These are phyloP conservation scores for Citrus glauca DNA, from an alignment of 345 rosid species.

Conservation along the genomic window DNA sequence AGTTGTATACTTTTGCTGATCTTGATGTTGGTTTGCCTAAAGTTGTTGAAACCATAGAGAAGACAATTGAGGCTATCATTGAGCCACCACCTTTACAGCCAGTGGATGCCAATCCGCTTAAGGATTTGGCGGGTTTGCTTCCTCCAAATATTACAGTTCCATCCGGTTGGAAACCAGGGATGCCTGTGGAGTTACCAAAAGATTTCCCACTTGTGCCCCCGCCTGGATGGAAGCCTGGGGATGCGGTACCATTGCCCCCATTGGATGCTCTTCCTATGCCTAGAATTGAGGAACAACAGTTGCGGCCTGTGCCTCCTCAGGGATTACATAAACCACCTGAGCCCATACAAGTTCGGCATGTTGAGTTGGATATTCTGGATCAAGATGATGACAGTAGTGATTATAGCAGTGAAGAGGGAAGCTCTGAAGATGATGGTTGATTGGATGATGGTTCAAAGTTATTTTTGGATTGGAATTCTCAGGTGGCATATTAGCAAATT, in stretches of 20 bases:
- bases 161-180: slow-evolving; percentile 92
- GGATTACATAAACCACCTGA: slow-evolving; percentile 65
- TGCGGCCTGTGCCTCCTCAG: slow-evolving; percentile 43
- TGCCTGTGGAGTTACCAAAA: slow-evolving; percentile 79
- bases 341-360: slow-evolving; percentile 75
- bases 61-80: slow-evolving; percentile 57
- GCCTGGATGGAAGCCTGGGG: slow-evolving; percentile 96
- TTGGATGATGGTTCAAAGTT: not conserved
- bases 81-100: slow-evolving; percentile 49
- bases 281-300: slow-evolving; percentile 41
- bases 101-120: slow-evolving; percentile 31
- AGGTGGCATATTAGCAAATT: not conserved
- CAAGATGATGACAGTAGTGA: slow-evolving; percentile 33
- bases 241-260: slow-evolving; percentile 69
- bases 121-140: slow-evolving; percentile 49
- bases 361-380: slow-evolving; percentile 66
- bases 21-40: slow-evolving; percentile 90
- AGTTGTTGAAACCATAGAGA: slow-evolving; percentile 45
- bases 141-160: slow-evolving; percentile 67
- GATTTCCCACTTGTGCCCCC: slow-evolving; percentile 67
- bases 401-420: slow-evolving; percentile 34
- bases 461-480: not conserved
- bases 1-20: slow-evolving; percentile 72
- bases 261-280: slow-evolving; percentile 53
- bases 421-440: slow-evolving; percentile 30